Conservation (phyloP, 768 basidiomycete species). For the Lactifluus pinguis region DNA sequence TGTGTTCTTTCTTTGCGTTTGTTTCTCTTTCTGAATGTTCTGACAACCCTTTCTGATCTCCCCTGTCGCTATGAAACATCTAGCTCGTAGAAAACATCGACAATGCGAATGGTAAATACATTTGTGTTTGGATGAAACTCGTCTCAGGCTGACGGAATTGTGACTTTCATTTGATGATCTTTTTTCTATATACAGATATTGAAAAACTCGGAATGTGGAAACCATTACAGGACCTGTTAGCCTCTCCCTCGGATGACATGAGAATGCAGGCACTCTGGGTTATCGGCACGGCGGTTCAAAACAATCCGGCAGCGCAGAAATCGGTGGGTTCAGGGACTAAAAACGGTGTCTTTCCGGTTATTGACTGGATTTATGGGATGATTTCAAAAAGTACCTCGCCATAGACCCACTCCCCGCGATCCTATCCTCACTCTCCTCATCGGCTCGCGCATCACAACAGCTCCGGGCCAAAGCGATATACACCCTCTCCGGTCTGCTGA, state of each 20-base stretch:
- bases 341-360: not conserved
- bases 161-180: not conserved
- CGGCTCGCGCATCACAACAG: slow-evolving; percentile 37
- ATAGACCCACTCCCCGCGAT: slow-evolving; percentile 59
- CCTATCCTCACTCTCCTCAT: slow-evolving; percentile 49
- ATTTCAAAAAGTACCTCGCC: slow-evolving; percentile 37
- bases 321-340: slow-evolving; percentile 40
- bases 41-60: not conserved
- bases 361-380: not conserved
- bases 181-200: slow-evolving; percentile 46
- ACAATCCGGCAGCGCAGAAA: slow-evolving; percentile 78
- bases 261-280: slow-evolving; percentile 74
- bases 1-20: not conserved
- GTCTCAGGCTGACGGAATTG: not conserved
- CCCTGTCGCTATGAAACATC: not conserved
- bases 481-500: slow-evolving; percentile 65
- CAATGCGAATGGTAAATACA: slow-evolving; percentile 66
- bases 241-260: slow-evolving; percentile 49
- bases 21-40: not conserved
- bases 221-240: slow-evolving; percentile 58
- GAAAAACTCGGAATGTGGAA: slow-evolving; percentile 71
- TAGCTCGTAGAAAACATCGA: slow-evolving; percentile 85
- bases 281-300: slow-evolving; percentile 81
- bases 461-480: slow-evolving; percentile 78
- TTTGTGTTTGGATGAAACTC: not conserved